Evolutionary conservation across 2,329 filamentous ascomycete genomes (phyloP).

Genomic region (Colletotrichum cuscutae): DNA sequence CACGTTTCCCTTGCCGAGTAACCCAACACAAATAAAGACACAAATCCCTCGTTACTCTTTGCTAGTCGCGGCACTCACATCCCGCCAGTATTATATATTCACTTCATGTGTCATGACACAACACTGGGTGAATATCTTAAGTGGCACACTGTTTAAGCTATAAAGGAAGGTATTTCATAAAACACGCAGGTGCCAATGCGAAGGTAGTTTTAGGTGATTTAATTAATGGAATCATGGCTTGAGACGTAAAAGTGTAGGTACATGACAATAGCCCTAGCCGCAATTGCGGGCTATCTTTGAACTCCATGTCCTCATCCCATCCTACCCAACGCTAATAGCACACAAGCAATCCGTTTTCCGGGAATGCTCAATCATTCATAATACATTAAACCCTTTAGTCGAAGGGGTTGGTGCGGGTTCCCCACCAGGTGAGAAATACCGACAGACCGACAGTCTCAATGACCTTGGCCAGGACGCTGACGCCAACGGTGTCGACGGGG

Average conservation of each 20-base stretch:
- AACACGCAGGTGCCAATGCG: no score
- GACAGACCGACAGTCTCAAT: constrained; percentile 94
- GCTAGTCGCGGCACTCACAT: no score
- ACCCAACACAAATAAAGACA: accelerated
- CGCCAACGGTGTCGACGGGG: constrained; percentile 87
- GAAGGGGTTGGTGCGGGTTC: constrained; percentile 93
- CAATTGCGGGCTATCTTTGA: constrained; percentile 17
- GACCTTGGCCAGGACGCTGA: constrained; percentile 84
- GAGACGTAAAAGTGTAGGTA: constrained; percentile 23
- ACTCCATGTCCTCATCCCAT: constrained; percentile 32
- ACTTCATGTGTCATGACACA: no score
- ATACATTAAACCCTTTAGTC: constrained; percentile 63
- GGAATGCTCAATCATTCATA: constrained; percentile 6
- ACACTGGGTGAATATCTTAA: no score
- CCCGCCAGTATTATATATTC: no score
- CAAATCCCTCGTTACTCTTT: no score
- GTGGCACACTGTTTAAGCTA: no score
- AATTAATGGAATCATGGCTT: not conserved
- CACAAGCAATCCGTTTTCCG: not conserved
- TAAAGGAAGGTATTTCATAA: no score
- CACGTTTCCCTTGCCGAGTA: no score
- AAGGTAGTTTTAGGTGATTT: not conserved
- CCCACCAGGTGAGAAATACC: constrained; percentile 96
- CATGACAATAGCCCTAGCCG: constrained; percentile 21
- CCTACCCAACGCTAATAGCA: constrained; percentile 31